phyloP scores from a whole-genome alignment of 2,329 filamentous ascomycete species.

The Ophiocordyceps sinensis region DNA sequence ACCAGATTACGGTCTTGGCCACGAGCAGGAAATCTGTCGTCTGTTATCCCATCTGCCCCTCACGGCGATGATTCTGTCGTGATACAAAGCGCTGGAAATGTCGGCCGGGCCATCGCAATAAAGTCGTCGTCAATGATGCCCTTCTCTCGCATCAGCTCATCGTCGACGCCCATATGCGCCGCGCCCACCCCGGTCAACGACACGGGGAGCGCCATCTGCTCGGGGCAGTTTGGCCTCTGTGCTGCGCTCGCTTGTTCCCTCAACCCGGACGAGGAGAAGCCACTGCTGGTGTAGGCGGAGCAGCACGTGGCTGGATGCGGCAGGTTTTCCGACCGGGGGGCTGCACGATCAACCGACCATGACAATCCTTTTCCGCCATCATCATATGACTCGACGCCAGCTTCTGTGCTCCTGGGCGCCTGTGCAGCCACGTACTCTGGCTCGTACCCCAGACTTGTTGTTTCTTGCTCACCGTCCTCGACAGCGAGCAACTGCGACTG shows the following conservation, averaged over 20 bases:
- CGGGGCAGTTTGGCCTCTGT: neutral
- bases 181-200: constrained; percentile 12
- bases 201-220: constrained; percentile 5
- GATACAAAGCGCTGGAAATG: constrained; percentile 5
- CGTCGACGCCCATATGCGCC: constrained; percentile 8
- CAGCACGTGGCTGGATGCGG: too few relatives aligned
- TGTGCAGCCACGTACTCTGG: constrained; percentile 4
- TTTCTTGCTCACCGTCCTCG: too few relatives aligned
- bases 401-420: neutral
- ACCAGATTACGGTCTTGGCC: neutral
- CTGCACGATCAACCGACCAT: neutral
- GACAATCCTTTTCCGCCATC: neutral
- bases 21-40: neutral
- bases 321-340: neutral
- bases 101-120: constrained; percentile 4
- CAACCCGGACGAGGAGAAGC: neutral
- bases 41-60: constrained; percentile 1
- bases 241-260: neutral
- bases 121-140: constrained; percentile 6
- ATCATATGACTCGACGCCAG: neutral
- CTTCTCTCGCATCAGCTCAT: constrained; percentile 6
- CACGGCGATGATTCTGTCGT: constrained; percentile 7
- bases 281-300: neutral
- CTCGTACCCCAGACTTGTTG: constrained; percentile 1
- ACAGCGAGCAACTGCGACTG: too few relatives aligned